Evolutionary conservation across 352 stramenopile species (phyloP), one percentile per base, ranked within the genome.

Genomic region (Pilasporangium apinafurcum): DNA sequence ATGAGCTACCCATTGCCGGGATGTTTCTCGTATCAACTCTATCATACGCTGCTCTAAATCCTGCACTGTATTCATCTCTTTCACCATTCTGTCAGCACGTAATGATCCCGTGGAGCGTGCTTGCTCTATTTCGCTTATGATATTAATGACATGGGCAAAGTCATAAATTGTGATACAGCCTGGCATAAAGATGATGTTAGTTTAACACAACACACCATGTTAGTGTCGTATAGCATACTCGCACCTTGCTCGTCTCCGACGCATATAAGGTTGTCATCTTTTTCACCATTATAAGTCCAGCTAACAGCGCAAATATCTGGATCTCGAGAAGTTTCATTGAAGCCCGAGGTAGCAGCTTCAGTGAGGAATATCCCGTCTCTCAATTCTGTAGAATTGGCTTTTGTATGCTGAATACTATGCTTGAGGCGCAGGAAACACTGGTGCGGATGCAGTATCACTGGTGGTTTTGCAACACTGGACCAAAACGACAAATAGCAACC

Each of bases 161-260:
- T 65, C 41, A 42, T 68, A 73, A 5, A 67, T 39, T 3, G 56
- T 56, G 46, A 73, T 48, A 25, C 44, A 54, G 2, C 62, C 62
- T 73, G 3, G 18, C 40, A 21, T 4, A 20, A 14, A 32, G 30
- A 37, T 16, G 12, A 1, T 16, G 9, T 22, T 27, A 12, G 3
- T 14, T n/a, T 21, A 18, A 20, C 12, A 49, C n/a, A 28, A 12
- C 13, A 47, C n/a, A n/a, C n/a, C n/a, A n/a, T n/a, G n/a, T n/a
- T n/a, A n/a, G n/a, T n/a, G n/a, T n/a, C n/a, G n/a, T n/a, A n/a
- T n/a, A n/a, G n/a, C n/a, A n/a, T n/a, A n/a, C n/a, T n/a, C n/a
- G n/a, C 35, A 56, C 67, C 62, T 38, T 57, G 51, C 4, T 78
- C 65, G 44, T 83, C 70, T 0, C 62, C 64, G 1, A 81, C 34